Conservation (phyloP, 1,139 yeast species). For the Suhomyces maxii region DNA sequence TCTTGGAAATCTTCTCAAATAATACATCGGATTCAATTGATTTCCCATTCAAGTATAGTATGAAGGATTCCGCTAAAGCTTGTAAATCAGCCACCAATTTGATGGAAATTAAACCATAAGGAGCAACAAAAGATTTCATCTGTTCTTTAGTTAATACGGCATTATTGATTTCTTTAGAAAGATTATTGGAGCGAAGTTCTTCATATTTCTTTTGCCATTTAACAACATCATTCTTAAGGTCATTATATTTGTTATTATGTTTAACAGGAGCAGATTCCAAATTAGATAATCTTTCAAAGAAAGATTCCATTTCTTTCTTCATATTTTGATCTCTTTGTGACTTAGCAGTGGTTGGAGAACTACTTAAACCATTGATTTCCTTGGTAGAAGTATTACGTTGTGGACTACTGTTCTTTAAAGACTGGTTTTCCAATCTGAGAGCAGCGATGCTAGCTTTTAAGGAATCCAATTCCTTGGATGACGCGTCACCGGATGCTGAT, state of each 20-base stretch:
- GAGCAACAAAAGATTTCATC: conserved; percentile 32
- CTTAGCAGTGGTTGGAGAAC: conserved; percentile 4
- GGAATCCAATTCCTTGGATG: conserved; percentile 13
- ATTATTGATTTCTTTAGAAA: conserved; percentile 24
- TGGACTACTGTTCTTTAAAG: conserved; percentile 28
- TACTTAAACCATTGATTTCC: conserved; percentile 7
- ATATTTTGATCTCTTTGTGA: conserved; percentile 6
- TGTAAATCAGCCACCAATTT: conserved; percentile 47
- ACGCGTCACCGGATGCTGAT: conserved; percentile 4
- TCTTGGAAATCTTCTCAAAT: conserved; percentile 55
- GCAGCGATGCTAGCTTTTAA: conserved; percentile 35
- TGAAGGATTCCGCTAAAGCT: conserved; percentile 47
- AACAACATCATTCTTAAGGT: conserved; percentile 32
- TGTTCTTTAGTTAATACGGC: conserved; percentile 26
- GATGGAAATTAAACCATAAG: conserved; percentile 48
- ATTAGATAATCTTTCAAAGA: conserved; percentile 32
- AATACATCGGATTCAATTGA: conserved; percentile 41
- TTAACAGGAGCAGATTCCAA: conserved; percentile 20
- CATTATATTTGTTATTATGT: conserved; percentile 13
- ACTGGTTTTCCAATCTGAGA: conserved; percentile 42
- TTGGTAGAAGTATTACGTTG: conserved; percentile 3
- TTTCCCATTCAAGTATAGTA: conserved; percentile 34
- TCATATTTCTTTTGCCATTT: conserved; percentile 53
- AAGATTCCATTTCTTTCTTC: conserved; percentile 23
- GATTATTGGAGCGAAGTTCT: conserved; percentile 34